phyloP scores from a whole-genome alignment of 2,329 filamentous ascomycete species.

The Pezicula radicicola region DNA sequence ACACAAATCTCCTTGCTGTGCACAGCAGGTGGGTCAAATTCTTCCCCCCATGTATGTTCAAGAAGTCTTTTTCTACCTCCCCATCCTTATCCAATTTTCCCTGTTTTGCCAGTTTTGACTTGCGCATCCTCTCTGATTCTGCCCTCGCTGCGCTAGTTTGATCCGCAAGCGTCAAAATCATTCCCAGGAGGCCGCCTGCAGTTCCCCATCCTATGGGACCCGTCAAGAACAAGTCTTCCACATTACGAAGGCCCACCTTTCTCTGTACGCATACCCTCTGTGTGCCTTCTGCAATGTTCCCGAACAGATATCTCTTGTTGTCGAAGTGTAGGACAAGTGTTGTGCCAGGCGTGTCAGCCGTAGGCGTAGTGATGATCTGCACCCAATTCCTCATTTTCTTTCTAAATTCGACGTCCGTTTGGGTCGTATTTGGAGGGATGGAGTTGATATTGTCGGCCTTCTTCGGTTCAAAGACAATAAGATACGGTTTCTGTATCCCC shows the following conservation, averaged over 20 bases:
- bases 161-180: slow-evolving; percentile 82
- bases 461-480: slow-evolving; percentile 6
- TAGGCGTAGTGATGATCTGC: slow-evolving; percentile 77
- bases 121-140: slow-evolving; percentile 37
- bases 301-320: slow-evolving; percentile 80
- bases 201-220: slow-evolving; percentile 74
- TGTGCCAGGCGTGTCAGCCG: slow-evolving; percentile 83
- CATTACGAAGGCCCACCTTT: slow-evolving; percentile 59
- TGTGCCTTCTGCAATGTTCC: slow-evolving; percentile 77
- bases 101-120: slow-evolving; percentile 31
- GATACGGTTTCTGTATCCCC: no score
- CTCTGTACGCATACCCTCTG: slow-evolving; percentile 67
- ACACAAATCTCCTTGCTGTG: slow-evolving; percentile 81
- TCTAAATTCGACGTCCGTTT: background rate
- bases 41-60: slow-evolving; percentile 74
- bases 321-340: slow-evolving; percentile 77
- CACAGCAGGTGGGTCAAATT: slow-evolving; percentile 81
- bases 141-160: slow-evolving; percentile 44
- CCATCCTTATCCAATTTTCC: slow-evolving; percentile 22
- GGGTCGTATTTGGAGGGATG: slow-evolving; percentile 1
- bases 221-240: slow-evolving; percentile 78
- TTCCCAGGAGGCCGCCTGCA: slow-evolving; percentile 78
- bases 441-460: slow-evolving; percentile 3
- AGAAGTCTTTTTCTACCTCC: slow-evolving; percentile 29
- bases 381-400: slow-evolving; percentile 67